These are phyloP conservation scores for Coniochaeta prunicola DNA, from an alignment of 2,329 filamentous ascomycete species.

Conservation along the genomic window DNA sequence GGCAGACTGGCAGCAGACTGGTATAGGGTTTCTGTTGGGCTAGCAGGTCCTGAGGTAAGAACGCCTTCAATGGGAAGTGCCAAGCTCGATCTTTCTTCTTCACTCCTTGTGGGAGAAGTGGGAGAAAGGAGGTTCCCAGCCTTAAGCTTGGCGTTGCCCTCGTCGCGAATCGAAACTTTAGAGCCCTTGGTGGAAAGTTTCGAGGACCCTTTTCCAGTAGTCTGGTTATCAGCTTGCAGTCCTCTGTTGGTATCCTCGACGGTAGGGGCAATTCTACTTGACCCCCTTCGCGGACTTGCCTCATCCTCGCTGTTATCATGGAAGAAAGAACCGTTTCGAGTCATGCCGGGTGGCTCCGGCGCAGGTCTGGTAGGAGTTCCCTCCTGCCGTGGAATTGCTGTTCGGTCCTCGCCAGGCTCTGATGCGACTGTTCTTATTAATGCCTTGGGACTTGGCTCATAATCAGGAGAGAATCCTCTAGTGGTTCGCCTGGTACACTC, in stretches of 20 bases:
- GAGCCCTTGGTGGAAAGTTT: neutral
- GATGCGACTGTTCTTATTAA: slow-evolving; percentile 58
- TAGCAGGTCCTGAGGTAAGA: slow-evolving; percentile 22
- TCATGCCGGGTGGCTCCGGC: slow-evolving; percentile 20
- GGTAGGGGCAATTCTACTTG: neutral
- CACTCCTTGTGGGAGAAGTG: slow-evolving; percentile 14
- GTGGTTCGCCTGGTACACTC: slow-evolving; percentile 25
- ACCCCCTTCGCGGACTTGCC: slow-evolving; percentile 20
- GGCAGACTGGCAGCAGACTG: slow-evolving; percentile 30
- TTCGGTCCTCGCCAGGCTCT: slow-evolving; percentile 6
- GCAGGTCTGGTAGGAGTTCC: slow-evolving; percentile 28
- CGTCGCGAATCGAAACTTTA: neutral
- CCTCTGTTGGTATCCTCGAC: neutral
- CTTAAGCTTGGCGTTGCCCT: neutral
- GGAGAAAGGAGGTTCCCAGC: neutral
- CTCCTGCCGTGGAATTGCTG: slow-evolving; percentile 5
- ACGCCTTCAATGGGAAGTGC: slow-evolving; percentile 35
- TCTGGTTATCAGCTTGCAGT: neutral
- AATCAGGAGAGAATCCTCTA: slow-evolving; percentile 67
- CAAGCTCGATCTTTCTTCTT: slow-evolving; percentile 29
- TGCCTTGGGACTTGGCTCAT: slow-evolving; percentile 64
- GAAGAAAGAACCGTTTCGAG: slow-evolving; percentile 41
- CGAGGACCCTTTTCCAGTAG: neutral
- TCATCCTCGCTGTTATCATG: slow-evolving; percentile 46
- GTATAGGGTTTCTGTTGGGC: slow-evolving; percentile 30